Percentiles rank a stretch among this genome's conserved stretches.
phyloP scores from a whole-genome alignment of 2,329 filamentous ascomycete genomes.

The Phialemoniopsis sp. region DNA sequence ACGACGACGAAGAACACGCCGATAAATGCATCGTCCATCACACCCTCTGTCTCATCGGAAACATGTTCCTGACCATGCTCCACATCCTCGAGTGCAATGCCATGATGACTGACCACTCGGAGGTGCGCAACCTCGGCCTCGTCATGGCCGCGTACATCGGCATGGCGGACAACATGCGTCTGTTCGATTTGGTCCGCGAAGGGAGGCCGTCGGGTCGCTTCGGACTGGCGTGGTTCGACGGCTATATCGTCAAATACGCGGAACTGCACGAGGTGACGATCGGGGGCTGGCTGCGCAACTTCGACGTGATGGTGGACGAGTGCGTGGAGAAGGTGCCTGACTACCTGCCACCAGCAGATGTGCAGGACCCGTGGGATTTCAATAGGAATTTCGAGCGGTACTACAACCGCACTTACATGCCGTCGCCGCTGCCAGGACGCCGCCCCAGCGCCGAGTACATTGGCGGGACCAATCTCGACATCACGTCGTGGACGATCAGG shows the following conservation, averaged over 20 bases:
- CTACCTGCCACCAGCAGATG: conserved; percentile 20
- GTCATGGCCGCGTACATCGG: conserved; percentile 31
- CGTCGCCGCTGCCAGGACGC: background rate
- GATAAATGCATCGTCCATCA: conserved; percentile 11
- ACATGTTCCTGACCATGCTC: conserved; percentile 33
- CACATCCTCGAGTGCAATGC: conserved; percentile 24
- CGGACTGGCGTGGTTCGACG: conserved; percentile 16
- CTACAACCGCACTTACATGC: no score
- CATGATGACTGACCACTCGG: conserved; percentile 24
- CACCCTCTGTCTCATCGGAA: conserved; percentile 16
- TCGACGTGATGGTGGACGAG: conserved; percentile 13
- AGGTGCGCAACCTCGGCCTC: conserved; percentile 28
- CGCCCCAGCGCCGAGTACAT: conserved; percentile 14
- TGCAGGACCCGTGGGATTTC: no score
- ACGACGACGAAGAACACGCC: conserved; percentile 21
- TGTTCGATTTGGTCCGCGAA: no score
- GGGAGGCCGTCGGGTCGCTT: no score
- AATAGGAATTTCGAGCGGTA: conserved; percentile 10
- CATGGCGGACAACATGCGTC: conserved; percentile 9
- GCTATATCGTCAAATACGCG: conserved; percentile 27
- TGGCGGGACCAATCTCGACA: conserved; percentile 31
- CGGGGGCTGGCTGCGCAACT: conserved; percentile 11
- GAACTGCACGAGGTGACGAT: conserved; percentile 24
- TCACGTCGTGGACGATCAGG: conserved; percentile 24
- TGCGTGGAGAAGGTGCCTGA: conserved; percentile 10